Conservation (phyloP, 768 basidiomycete genomes). For the Termitomyces sp. region DNA sequence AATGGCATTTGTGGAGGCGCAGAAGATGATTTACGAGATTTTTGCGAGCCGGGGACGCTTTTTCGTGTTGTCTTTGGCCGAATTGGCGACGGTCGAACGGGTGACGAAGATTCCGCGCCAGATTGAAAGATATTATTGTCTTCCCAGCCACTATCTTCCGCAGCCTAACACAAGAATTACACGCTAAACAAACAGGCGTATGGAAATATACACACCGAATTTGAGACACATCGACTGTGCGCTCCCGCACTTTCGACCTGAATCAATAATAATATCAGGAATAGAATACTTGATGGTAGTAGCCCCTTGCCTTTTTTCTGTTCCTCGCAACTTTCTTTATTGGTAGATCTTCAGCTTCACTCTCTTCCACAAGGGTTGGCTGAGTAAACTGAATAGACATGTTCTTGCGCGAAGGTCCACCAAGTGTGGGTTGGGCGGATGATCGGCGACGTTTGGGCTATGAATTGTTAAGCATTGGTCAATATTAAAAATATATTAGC, state of each 20-base stretch:
- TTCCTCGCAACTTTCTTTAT: conserved; percentile 57
- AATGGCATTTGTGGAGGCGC: conserved; percentile 56
- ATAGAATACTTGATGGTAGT: background rate
- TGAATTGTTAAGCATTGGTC: conserved; percentile 5
- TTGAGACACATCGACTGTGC: conserved; percentile 56
- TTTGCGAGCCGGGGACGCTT: conserved; percentile 35
- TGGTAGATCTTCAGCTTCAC: conserved; percentile 67
- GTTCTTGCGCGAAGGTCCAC: conserved; percentile 38
- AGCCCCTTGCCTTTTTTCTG: conserved; percentile 50
- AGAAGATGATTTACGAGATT: conserved; percentile 68
- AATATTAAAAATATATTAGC: conserved; percentile 10
- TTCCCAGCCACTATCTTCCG: conserved; percentile 84
- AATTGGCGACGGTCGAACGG: conserved; percentile 58
- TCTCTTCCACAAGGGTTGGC: conserved; percentile 61
- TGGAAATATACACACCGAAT: conserved; percentile 29
- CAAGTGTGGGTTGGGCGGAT: conserved; percentile 71
- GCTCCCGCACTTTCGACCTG: conserved; percentile 48
- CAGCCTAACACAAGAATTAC: conserved; percentile 15
- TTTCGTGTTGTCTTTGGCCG: conserved; percentile 40
- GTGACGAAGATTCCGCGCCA: conserved; percentile 86
- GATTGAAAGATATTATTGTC: conserved; percentile 90
- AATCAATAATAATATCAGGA: conserved; percentile 5
- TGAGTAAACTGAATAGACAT: conserved; percentile 38
- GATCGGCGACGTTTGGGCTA: conserved; percentile 81
- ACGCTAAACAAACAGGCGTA: background rate